Evolutionary conservation across 1,139 yeast genomes (phyloP), one percentile per base, ranked within the genome.

Genomic region (Saccharomyces hybrid): DNA sequence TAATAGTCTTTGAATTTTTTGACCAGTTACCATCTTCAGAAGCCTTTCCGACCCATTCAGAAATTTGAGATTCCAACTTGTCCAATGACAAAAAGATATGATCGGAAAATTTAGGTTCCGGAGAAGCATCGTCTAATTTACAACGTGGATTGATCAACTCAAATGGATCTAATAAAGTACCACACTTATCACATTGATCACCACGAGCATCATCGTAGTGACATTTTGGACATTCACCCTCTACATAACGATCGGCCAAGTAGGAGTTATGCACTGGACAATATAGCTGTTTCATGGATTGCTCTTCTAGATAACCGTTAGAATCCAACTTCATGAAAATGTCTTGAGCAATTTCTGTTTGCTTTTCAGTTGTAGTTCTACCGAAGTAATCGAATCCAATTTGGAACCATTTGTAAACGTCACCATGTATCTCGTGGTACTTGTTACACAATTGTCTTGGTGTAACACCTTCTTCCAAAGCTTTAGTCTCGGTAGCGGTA

Each of bases 131-230:
- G 70, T 95, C 99, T 58, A 95, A 74, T 75, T 95, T 93, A 81
- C 99, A 93, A 66, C 96, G 86, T 55, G 99, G 99, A 59, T 90
- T 79, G 62, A 91, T 85, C 69, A 93, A 81, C 71, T 93, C 98
- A 69, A 90, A 86, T 51, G 99, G 96, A 70, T 91, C 89, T 64
- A 95, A 78, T 61, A 93, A 78, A 57, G 77, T 75, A 59, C 99
- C 99, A 78, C 99, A 93, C 66, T 86, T 86, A 72, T 93, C 99
- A 80, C 99, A 93, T 76, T 93, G 99, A 71, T 93, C 99, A 64
- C 99, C 99, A 72, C 99, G 84, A 42, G 99, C 99, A 71, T 93
- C 99, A 60, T 87, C 96, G 68, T 90, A 93, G 48, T 78, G 80
- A 77, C 99, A 93, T 72, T 86, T 86, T 58, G 99, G 99, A 76